A percentile compares a stretch with the other conserved stretches of the same genome.
phyloP scores from a whole-genome alignment of 1,284 basidiomycete species.

The Calocybe gambosa region DNA sequence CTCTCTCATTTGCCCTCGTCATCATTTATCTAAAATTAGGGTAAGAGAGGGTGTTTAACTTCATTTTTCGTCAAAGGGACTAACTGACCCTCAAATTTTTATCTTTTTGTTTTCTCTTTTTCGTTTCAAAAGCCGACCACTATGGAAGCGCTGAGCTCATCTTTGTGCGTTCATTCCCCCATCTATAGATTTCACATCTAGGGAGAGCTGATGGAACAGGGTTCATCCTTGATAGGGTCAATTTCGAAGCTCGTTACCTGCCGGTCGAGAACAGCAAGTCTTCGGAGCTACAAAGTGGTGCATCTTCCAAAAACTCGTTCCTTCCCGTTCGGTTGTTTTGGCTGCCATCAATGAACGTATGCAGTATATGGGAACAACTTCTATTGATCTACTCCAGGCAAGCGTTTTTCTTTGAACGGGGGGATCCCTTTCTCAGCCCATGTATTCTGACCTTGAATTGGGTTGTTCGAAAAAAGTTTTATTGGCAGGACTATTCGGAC shows the following conservation, averaged over 20 bases:
- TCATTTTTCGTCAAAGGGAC: too few species aligned
- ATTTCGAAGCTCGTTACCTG: constrained; percentile 44
- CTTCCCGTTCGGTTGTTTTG: constrained; percentile 52
- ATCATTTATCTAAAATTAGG: constrained; percentile 7
- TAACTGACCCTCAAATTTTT: too few species aligned
- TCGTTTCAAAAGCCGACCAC: constrained; percentile 57
- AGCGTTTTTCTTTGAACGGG: constrained; percentile 4
- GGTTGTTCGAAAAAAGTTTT: constrained; percentile 43
- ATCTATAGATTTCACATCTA: too few species aligned
- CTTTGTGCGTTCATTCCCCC: constrained; percentile 49
- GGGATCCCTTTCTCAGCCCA: too few species aligned
- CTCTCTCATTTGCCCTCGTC: not conserved
- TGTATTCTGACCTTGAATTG: constrained; percentile 3
- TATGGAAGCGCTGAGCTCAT: constrained; percentile 76
- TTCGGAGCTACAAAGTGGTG: constrained; percentile 81
- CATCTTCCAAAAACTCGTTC: constrained; percentile 54
- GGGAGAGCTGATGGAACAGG: too few species aligned
- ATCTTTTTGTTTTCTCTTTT: not conserved
- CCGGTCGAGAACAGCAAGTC: constrained; percentile 36
- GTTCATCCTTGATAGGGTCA: constrained; percentile 69
- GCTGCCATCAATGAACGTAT: constrained; percentile 67
- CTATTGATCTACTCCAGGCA: constrained; percentile 70
- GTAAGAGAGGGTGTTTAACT: not conserved
- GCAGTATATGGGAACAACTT: constrained; percentile 36
- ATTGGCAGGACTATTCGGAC: constrained; percentile 77